Evolutionary conservation across 352 stramenopile species (phyloP), one percentile per base, ranked within the genome.

Genomic region (Phytopythium oedochilum): DNA sequence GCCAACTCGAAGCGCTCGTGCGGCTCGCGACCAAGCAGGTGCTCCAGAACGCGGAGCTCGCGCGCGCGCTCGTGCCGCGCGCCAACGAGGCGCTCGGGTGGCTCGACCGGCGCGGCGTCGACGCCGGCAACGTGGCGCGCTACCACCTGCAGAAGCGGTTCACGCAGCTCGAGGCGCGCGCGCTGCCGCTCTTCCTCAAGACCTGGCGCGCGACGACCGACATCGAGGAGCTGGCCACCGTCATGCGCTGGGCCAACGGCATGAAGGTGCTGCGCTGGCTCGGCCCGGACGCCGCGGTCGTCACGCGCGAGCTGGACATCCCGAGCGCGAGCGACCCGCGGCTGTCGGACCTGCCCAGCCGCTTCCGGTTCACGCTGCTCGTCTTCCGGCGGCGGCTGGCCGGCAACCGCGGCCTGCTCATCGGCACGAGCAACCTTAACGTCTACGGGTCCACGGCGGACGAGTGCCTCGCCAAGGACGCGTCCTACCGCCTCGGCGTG

Each of bases 251-350:
- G 50, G 45, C 60, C 1, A 64, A 75, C 32, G 56, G 65, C 49
- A 82, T 82, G 72, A 78, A 76, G 38, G 59, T 82, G 8, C 53
- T 82, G 1, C 62, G 72, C 42, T 68, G 61, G 28, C 57, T 82
- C 38, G 60, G 54, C 31, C 23, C 25, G 2, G 49, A 70, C 44
- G 63, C 63, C 5, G 58, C 63, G 20, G 31, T 70, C 29, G 54
- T 70, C 26, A 57, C 36, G 5, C 53, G 63, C 10, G 54, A 66
- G 53, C 51, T 70, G 23, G 58, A 60, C n/a, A 70, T 70, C 49
- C 63, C 63, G 11, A 66, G 53, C 17, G 36, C 47, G 29, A n/a
- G 25, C 20, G 58, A 48, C 25, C 28, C 10, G 6, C 34, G 22
- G 12, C 32, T 44, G 12, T 35, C 48, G 2, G 57, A 62, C 6